phyloP scores from a whole-genome alignment of 768 basidiomycete genomes.

The Serendipita sp. region DNA sequence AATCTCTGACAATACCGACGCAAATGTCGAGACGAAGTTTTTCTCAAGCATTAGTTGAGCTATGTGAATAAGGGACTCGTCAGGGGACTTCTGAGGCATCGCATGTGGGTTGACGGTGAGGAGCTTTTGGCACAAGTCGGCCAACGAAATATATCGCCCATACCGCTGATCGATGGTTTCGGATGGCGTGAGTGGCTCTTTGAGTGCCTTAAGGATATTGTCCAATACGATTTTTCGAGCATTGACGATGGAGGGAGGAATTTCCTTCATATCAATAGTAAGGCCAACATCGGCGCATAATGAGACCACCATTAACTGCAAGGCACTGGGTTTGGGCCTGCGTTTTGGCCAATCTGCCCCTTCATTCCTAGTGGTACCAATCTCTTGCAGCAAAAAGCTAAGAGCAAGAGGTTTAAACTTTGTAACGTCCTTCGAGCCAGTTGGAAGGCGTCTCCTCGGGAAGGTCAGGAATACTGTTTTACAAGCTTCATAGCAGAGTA shows the following conservation, averaged over 20 bases:
- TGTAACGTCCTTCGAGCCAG: constrained; percentile 45
- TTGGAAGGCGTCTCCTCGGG: constrained; percentile 38
- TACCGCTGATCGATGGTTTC: constrained; percentile 54
- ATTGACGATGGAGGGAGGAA: constrained; percentile 61
- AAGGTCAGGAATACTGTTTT: constrained; percentile 77
- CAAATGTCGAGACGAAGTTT: constrained; percentile 79
- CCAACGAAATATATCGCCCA: constrained; percentile 70
- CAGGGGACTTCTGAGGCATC: constrained; percentile 35
- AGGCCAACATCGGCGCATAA: constrained; percentile 77
- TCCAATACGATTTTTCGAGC: constrained; percentile 89
- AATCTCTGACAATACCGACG: constrained; percentile 74
- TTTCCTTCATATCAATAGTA: constrained; percentile 53
- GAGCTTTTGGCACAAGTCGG: constrained; percentile 76
- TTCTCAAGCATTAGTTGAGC: constrained; percentile 99
- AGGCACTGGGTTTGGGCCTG: not conserved
- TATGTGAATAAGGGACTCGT: constrained; percentile 73
- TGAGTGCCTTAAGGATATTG: constrained; percentile 69
- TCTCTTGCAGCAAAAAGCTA: constrained; percentile 66
- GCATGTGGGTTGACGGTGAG: constrained; percentile 59
- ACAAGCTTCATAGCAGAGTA: constrained; percentile 86
- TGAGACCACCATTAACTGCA: constrained; percentile 63
- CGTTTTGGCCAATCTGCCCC: constrained; percentile 21
- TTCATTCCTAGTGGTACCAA: constrained; percentile 29
- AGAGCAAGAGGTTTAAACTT: constrained; percentile 53
- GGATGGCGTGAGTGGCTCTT: constrained; percentile 50